phyloP scores from a whole-genome alignment of 1,284 basidiomycete genomes.

The Waitea zeae region DNA sequence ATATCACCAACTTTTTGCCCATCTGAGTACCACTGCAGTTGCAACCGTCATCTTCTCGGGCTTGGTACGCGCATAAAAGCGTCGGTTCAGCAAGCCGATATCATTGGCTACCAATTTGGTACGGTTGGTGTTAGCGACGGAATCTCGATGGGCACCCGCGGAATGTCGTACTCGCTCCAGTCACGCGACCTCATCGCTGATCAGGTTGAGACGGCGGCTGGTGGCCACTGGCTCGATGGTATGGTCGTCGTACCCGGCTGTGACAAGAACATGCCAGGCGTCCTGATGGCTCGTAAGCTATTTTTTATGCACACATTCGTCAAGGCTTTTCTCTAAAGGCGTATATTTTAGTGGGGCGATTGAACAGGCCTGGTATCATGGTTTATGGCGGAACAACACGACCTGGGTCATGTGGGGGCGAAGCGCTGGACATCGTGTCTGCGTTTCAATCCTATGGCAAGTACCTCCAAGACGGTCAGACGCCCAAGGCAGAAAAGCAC shows the following conservation, averaged over 20 bases:
- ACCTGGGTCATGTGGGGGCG: conserved; percentile 73
- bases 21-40: conserved; percentile 46
- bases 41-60: conserved; percentile 83
- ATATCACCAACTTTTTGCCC: conserved; percentile 2
- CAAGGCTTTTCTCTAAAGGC: no score
- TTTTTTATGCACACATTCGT: no score
- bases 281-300: conserved; percentile 77
- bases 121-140: conserved; percentile 95
- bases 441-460: conserved; percentile 94
- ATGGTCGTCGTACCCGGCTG: conserved; percentile 95
- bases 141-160: conserved; percentile 90
- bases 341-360: conserved; percentile 53
- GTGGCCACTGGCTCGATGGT: conserved; percentile 95
- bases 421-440: conserved; percentile 82
- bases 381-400: conserved; percentile 93
- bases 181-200: conserved; percentile 96
- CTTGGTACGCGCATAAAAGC: conserved; percentile 78
- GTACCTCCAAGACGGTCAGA: conserved; percentile 80
- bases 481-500: conserved; percentile 62
- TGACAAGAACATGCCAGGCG: conserved; percentile 98
- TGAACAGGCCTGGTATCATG: conserved; percentile 93
- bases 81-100: conserved; percentile 53
- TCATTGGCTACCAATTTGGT: conserved; percentile 95
- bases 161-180: conserved; percentile 91
- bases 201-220: conserved; percentile 90